Base-by-base conservation (phyloP, 2,329 filamentous ascomycete species). In the Exophiala calicioides region DNA sequence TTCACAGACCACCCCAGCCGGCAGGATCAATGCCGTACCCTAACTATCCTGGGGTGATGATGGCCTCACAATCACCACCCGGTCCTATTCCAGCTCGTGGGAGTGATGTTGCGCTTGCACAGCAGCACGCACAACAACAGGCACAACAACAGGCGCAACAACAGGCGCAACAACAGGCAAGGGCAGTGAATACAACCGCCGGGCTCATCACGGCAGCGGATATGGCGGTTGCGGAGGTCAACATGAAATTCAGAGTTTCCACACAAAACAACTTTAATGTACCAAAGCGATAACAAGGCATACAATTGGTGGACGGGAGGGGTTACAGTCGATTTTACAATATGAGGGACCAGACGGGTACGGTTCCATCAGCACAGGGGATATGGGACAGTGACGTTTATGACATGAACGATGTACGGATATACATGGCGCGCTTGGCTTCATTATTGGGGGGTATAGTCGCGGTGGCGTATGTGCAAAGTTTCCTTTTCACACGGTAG, bases 191-290 rank as follows among this genome's bases (percentile, higher is more conserved):
- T 8, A 3, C 30, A 1, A 32, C 38, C 5, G 12, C 47, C 12
- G 45, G 33, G 9, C 32, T 48, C 19, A 42, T 50, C 29, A 49
- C 44, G 13, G 37, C 44, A 5, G 41, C 38, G 13, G 52, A 55
- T 31, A 44, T 44, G 32, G n/a, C n/a, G n/a, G 48, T 52, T 7
- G 52, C 48, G 18, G 52, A 44, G 7, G 47, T 49, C 33, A 55
- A 52, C 16, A 44, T 42, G 8, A 51, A 32, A 24, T 55, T 52
- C 38, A 49, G 40, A 20, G 37, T 32, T 21, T 13, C 50, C 15
- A 52, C 50, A 7, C 20, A 52, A 27, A 18, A 44, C n/a, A 19
- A 37, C 6, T 52, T 52, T 19, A 20, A n/a, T 34, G 45, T 52
- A n/a, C 50, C 45, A 15, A 48, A 46, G 21, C 31, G 50, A 18